Percentiles rank a stretch among this genome's conserved stretches.
phyloP scores from a whole-genome alignment of 225 moss, liverwort and hornwort species.

The Marchantia polymorpha region DNA sequence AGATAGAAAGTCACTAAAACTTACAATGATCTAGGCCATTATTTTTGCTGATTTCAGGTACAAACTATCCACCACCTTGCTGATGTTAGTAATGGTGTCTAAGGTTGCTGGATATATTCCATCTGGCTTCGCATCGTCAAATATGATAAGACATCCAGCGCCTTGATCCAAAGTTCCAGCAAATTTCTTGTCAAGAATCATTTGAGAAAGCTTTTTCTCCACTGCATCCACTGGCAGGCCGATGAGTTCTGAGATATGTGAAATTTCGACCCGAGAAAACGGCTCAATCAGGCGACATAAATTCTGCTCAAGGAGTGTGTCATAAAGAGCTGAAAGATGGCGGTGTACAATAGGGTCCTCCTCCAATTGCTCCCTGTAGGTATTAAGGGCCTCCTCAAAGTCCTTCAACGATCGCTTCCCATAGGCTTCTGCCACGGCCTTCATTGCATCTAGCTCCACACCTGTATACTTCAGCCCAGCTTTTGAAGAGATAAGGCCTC shows the following conservation, averaged over 20 bases:
- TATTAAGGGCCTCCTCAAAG: slow-evolving; percentile 82
- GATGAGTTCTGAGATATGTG: slow-evolving; percentile 90
- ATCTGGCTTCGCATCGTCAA: slow-evolving; percentile 84
- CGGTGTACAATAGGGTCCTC: slow-evolving; percentile 95
- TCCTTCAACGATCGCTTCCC: slow-evolving; percentile 84
- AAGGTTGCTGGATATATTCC: slow-evolving; percentile 93
- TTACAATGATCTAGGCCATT: slow-evolving; percentile 37
- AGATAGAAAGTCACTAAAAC: slow-evolving; percentile 23
- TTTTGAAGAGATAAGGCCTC: slow-evolving; percentile 88
- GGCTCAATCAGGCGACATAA: slow-evolving; percentile 89
- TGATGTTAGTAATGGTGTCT: slow-evolving; percentile 83
- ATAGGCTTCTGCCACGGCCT: slow-evolving; percentile 89
- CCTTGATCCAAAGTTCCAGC: slow-evolving; percentile 96
- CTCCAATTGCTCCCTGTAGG: slow-evolving; percentile 80
- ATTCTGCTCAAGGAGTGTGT: slow-evolving; percentile 94
- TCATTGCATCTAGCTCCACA: slow-evolving; percentile 94
- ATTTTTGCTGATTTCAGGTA: slow-evolving; percentile 77
- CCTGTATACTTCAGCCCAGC: slow-evolving; percentile 92
- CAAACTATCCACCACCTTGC: slow-evolving; percentile 95
- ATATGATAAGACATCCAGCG: slow-evolving; percentile 93
- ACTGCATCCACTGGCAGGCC: slow-evolving; percentile 87
- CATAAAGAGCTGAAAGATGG: slow-evolving; percentile 90
- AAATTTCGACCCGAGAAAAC: slow-evolving; percentile 89
- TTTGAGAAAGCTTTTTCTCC: slow-evolving; percentile 90
- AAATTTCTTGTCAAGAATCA: slow-evolving; percentile 97